Conservation (phyloP, 495 filamentous ascomycete species). For the Pyrenula massariospora region DNA sequence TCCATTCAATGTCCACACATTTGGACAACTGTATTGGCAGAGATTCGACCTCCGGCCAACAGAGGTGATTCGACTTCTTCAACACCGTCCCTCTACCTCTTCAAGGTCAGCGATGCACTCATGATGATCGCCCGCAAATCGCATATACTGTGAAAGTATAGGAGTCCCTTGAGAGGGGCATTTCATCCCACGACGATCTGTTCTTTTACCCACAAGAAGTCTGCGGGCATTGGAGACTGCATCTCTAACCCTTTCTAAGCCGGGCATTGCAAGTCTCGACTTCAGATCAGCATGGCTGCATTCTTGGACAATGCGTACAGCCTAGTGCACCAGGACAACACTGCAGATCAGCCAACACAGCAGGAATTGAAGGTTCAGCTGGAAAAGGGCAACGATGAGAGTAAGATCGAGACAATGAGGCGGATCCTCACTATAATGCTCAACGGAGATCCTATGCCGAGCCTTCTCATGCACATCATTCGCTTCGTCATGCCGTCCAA, state of each 20-base stretch:
- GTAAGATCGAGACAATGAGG: conserved; percentile 98
- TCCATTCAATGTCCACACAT: background rate
- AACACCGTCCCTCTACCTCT: no score
- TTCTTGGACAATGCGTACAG: conserved; percentile 92
- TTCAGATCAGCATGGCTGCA: conserved; percentile 64
- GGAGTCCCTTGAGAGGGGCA: no score
- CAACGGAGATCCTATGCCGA: conserved; percentile 92
- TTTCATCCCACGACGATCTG: no score
- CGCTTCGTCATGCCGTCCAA: conserved; percentile 98
- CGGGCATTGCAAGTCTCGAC: background rate
- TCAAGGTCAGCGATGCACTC: no score
- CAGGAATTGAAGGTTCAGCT: conserved; percentile 88
- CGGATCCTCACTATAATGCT: conserved; percentile 93
- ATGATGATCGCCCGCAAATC: no score
- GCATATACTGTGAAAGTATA: no score
- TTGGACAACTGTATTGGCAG: no score
- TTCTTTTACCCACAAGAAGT: no score
- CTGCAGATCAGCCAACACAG: conserved; percentile 77
- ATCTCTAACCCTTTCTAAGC: background rate
- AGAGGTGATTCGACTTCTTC: no score
- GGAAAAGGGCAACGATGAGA: conserved; percentile 95
- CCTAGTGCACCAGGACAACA: conserved; percentile 89
- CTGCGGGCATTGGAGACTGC: no score
- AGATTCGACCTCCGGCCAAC: no score
- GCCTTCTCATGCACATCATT: conserved; percentile 98